These are phyloP conservation scores for Malania oleifera DNA, from an alignment of 164 flowering plant genomes.

Conservation along the genomic window DNA sequence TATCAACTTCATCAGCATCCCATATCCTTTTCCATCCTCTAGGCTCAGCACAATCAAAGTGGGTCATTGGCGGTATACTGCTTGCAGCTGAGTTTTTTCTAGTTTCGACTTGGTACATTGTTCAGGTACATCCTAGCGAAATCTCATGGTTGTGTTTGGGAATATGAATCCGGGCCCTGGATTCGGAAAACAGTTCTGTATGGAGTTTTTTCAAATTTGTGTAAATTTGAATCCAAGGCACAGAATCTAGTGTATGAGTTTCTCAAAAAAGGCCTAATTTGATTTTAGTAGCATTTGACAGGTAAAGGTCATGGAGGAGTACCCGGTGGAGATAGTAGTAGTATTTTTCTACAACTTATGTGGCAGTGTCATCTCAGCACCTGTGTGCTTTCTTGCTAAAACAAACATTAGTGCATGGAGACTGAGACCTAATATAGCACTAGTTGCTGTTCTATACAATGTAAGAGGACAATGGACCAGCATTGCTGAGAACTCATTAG, in stretches of 20 bases:
- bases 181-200: too few species aligned
- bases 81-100: conserved; percentile 40
- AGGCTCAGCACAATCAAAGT: conserved; percentile 25
- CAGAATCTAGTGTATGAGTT: neutral
- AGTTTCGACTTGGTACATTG: conserved; percentile 53
- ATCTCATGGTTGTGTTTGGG: too few species aligned
- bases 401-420: conserved; percentile 25
- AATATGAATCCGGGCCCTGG: too few species aligned
- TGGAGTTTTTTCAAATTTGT: too few species aligned
- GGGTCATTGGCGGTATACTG: conserved; percentile 48
- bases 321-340: too few species aligned
- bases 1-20: conserved; percentile 7
- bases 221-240: too few species aligned
- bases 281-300: conserved; percentile 13
- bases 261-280: neutral
- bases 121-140: conserved; percentile 53
- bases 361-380: conserved; percentile 22
- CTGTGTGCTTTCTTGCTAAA: too few species aligned
- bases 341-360: neutral
- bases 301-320: conserved; percentile 40
- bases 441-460: conserved; percentile 32
- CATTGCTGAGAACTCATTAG: too few species aligned
- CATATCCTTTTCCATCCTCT: conserved; percentile 15
- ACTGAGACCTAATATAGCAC: conserved; percentile 18
- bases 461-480: too few species aligned